phyloP scores from a whole-genome alignment of 345 rosid species.

The Aegle marmelos region DNA sequence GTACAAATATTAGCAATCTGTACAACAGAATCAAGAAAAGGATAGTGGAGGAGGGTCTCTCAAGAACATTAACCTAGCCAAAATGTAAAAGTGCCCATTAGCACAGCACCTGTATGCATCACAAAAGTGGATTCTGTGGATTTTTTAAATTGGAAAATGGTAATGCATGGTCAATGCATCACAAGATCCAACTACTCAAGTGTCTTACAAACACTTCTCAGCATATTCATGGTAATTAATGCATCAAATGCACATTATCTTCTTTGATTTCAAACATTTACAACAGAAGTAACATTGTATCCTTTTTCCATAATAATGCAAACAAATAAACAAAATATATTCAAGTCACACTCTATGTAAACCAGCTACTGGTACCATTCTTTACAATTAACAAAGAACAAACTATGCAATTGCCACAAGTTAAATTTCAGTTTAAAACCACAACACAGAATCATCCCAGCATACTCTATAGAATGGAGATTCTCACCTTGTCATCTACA shows the following conservation, averaged over 20 bases:
- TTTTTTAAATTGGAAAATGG: not conserved
- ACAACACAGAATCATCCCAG: not conserved
- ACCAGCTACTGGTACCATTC: not conserved
- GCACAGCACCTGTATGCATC: not conserved
- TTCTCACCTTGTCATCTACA: conserved; percentile 83
- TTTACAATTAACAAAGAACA: not conserved
- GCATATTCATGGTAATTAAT: not conserved
- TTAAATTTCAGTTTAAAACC: not conserved
- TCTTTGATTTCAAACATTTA: not conserved
- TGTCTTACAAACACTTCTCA: not conserved
- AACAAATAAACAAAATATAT: not conserved
- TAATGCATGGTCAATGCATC: not conserved
- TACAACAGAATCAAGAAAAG: not conserved
- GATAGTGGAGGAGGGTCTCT: not conserved
- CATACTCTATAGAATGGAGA: not conserved
- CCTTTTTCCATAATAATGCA: not conserved
- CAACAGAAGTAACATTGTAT: not conserved
- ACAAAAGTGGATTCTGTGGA: not conserved
- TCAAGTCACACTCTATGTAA: not conserved
- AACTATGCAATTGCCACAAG: not conserved
- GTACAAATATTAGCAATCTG: conserved; percentile 1
- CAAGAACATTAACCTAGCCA: not conserved
- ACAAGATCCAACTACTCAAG: not conserved
- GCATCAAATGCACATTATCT: not conserved
- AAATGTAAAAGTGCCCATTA: not conserved